Evolutionary conservation across 2,329 filamentous ascomycete species (phyloP).

Genomic region (Curvularia sp.): DNA sequence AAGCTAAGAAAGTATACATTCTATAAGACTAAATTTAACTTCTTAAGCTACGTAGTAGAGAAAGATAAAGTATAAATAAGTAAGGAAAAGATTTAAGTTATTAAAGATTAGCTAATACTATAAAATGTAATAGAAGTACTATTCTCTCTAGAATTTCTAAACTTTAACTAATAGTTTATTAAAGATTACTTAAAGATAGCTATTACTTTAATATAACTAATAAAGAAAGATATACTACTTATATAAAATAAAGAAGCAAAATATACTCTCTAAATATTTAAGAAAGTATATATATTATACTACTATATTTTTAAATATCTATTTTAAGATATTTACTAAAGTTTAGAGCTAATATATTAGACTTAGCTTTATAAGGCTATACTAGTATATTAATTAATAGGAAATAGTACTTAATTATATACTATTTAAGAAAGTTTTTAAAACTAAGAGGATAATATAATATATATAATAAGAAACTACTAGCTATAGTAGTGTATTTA

Average conservation of each 20-base stretch:
- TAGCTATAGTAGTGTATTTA: no score
- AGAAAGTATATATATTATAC: constrained; percentile 25
- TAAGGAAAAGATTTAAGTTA: constrained; percentile 17
- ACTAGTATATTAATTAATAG: no score
- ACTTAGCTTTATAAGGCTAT: no score
- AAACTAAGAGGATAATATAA: no score
- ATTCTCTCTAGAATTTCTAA: constrained; percentile 42
- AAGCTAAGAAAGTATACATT: constrained; percentile 2
- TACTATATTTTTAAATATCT: constrained; percentile 26
- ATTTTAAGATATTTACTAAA: no score
- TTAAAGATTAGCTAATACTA: constrained; percentile 30
- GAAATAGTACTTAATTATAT: neutral
- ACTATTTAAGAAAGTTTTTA: neutral
- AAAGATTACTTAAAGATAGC: no score
- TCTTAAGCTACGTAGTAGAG: constrained; percentile 4
- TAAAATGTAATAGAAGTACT: constrained; percentile 25
- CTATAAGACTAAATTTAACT: constrained; percentile 12
- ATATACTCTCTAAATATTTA: constrained; percentile 21
- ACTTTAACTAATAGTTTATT: constrained; percentile 47
- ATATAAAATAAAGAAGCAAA: no score
- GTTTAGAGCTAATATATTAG: no score
- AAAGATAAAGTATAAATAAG: constrained; percentile 6
- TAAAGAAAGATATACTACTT: no score
- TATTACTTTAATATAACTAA: no score
- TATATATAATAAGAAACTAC: no score